phyloP scores from a whole-genome alignment of 75 land plant species.

The Picea sitchensis region DNA sequence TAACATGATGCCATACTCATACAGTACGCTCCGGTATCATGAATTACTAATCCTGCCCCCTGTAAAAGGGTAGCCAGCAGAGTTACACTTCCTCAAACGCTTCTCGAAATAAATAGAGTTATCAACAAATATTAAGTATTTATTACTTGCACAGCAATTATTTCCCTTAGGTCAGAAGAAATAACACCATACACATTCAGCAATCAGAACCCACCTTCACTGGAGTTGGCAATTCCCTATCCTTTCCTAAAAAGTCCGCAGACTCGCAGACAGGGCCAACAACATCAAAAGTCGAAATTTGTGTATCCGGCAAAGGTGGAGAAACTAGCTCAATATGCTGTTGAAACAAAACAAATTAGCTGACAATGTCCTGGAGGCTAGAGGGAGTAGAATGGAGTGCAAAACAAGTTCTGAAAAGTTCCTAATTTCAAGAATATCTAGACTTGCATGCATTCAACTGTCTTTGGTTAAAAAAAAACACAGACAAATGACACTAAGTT shows the following conservation, averaged over 20 bases:
- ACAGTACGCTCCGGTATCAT: conserved; percentile 99
- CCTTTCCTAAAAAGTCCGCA: conserved; percentile 96
- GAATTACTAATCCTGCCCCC: conserved; percentile 93
- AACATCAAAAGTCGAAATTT: conserved; percentile 69
- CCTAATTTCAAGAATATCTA: not conserved
- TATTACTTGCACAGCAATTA: not conserved
- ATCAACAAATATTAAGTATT: not conserved
- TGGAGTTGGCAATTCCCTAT: conserved; percentile 84
- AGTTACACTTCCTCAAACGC: not conserved
- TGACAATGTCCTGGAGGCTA: not conserved
- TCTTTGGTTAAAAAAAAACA: not conserved
- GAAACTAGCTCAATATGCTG: conserved; percentile 97
- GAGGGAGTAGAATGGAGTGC: not conserved
- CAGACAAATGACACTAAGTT: not conserved
- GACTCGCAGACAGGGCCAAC: conserved; percentile 99
- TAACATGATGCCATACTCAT: conserved; percentile 99
- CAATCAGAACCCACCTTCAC: conserved; percentile 26
- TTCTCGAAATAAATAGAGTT: not conserved
- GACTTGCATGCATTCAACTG: not conserved
- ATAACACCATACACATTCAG: not conserved
- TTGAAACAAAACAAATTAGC: conserved; percentile 9
- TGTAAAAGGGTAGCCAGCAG: conserved; percentile 13
- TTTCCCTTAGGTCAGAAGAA: not conserved
- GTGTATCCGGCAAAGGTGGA: conserved; percentile 58
- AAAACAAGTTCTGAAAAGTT: not conserved